A percentile compares a stretch with the other conserved stretches of the same genome.
Conservation (phyloP, 179 eudicot species). For the Beta macrorhiza region DNA sequence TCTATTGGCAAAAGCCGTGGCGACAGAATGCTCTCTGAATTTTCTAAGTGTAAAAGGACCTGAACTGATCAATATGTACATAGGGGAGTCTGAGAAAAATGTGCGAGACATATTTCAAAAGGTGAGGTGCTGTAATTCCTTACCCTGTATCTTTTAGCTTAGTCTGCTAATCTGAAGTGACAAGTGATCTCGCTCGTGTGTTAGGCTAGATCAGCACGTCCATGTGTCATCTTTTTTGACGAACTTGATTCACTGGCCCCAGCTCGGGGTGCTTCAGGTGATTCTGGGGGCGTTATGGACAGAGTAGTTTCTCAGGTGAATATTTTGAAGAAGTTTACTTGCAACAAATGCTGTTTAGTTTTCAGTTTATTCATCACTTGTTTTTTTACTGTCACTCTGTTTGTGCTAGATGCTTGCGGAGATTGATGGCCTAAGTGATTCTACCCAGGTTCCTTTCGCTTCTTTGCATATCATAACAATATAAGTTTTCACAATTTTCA, state of each 20-base stretch:
- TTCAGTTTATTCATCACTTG: neutral
- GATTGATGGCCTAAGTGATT: constrained; percentile 92
- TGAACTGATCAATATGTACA: constrained; percentile 96
- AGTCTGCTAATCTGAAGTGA: constrained; percentile 11
- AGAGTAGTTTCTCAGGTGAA: constrained; percentile 96
- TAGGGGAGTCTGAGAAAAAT: constrained; percentile 97
- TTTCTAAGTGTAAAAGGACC: constrained; percentile 98
- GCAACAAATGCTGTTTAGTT: neutral
- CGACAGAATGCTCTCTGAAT: constrained; percentile 94
- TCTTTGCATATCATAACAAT: constrained; percentile 5
- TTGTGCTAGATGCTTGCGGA: constrained; percentile 92
- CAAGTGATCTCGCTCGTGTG: constrained; percentile 20
- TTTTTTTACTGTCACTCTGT: constrained; percentile 17
- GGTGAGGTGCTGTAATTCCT: constrained; percentile 40
- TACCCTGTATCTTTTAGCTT: neutral
- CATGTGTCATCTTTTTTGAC: constrained; percentile 96
- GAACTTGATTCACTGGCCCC: constrained; percentile 99
- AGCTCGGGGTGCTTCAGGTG: constrained; percentile 97
- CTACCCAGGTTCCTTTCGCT: constrained; percentile 62
- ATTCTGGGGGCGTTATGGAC: constrained; percentile 99
- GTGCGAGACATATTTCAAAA: constrained; percentile 94
- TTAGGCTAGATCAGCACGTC: constrained; percentile 95
- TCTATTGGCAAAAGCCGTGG: constrained; percentile 96
- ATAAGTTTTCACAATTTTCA: neutral
- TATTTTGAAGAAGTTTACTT: constrained; percentile 15